Evolutionary conservation across 2,329 filamentous ascomycete species (phyloP).

Genomic region (Paecilomyces fulvus): DNA sequence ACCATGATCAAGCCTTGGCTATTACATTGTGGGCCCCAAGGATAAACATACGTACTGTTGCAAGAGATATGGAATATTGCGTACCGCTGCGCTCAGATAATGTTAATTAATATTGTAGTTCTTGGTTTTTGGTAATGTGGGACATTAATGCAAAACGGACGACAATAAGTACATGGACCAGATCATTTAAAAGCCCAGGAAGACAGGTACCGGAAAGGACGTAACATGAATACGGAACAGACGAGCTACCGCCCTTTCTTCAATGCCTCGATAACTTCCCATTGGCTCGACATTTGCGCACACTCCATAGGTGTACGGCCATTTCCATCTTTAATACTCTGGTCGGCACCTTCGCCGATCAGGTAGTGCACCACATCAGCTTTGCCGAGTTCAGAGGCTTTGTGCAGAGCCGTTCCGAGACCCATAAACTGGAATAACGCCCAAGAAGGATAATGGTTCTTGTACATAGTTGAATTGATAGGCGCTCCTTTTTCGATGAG

Average conservation of each 20-base stretch:
- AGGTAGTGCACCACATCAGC: constrained; percentile 12
- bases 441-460: constrained; percentile 13
- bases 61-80: too few relatives aligned
- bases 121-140: too few relatives aligned
- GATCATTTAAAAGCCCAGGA: too few relatives aligned
- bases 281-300: constrained; percentile 8
- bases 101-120: too few relatives aligned
- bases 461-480: constrained; percentile 13
- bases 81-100: too few relatives aligned
- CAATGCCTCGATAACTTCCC: constrained; percentile 3
- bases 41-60: too few relatives aligned
- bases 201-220: too few relatives aligned
- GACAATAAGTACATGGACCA: too few relatives aligned
- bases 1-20: too few relatives aligned
- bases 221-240: too few relatives aligned
- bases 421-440: constrained; percentile 12
- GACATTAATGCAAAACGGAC: too few relatives aligned
- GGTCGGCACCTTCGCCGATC: constrained; percentile 11
- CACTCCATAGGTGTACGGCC: constrained; percentile 12
- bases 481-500: constrained; percentile 11
- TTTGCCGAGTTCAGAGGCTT: constrained; percentile 12
- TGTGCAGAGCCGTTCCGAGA: constrained; percentile 15
- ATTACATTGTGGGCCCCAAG: too few relatives aligned
- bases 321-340: constrained; percentile 11
- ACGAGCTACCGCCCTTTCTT: not conserved